Percentiles rank a stretch among this genome's conserved stretches.
Conservation (phyloP, 2,329 filamentous ascomycete genomes). For the Sporothrix humicola region DNA sequence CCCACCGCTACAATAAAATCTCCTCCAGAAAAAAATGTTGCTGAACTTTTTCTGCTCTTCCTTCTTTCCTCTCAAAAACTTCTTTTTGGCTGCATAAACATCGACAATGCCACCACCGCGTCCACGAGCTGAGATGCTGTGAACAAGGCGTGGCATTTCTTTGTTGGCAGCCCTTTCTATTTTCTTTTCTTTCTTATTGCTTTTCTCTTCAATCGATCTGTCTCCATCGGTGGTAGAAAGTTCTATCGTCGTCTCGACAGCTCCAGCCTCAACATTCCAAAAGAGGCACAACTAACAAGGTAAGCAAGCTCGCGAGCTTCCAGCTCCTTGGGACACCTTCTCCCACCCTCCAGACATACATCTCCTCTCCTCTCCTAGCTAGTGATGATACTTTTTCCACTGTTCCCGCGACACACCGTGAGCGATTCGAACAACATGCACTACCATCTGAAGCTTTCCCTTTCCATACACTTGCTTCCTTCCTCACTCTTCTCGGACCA, state of each 20-base stretch:
- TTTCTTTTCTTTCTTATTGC: not conserved
- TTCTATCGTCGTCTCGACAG: constrained; percentile 1
- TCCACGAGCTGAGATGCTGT: not conserved
- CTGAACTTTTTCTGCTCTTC: constrained; percentile 15
- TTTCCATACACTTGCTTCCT: not conserved
- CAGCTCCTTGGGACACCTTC: not conserved
- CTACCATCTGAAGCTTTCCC: constrained; percentile 70
- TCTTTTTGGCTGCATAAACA: constrained; percentile 18
- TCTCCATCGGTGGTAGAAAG: constrained; percentile 3
- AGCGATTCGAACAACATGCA: constrained; percentile 72
- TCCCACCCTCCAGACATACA: not conserved
- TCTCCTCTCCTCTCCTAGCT: constrained; percentile 37
- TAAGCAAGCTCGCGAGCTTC: not conserved
- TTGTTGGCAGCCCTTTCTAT: not conserved
- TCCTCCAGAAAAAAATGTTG: constrained; percentile 27
- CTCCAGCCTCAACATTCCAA: not conserved
- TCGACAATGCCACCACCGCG: constrained; percentile 22
- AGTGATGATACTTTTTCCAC: constrained; percentile 64
- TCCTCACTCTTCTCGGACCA: not conserved
- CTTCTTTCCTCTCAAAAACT: constrained; percentile 23
- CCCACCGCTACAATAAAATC: constrained; percentile 33
- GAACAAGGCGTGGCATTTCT: not conserved
- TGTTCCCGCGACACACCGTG: constrained; percentile 64
- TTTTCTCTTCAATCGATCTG: not conserved
- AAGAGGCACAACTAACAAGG: constrained; percentile 23